These are phyloP conservation scores for Boletus pseudopeckii DNA, from an alignment of 768 basidiomycete species.

Conservation along the genomic window DNA sequence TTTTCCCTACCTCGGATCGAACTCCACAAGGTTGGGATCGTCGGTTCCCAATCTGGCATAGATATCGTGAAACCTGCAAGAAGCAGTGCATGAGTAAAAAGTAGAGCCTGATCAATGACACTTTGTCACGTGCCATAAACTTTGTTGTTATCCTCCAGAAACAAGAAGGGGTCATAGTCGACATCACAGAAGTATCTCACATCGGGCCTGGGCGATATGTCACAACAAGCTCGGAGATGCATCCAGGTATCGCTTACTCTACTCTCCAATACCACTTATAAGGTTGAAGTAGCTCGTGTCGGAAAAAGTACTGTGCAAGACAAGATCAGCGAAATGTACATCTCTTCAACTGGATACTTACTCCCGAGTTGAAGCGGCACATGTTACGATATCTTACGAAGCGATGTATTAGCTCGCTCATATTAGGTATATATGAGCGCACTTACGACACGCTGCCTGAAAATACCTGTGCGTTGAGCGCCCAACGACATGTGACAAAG, in stretches of 20 bases:
- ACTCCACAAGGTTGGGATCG: conserved; percentile 63
- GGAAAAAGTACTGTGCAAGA: conserved; percentile 48
- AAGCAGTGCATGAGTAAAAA: background rate
- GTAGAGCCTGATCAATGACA: background rate
- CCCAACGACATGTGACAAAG: background rate
- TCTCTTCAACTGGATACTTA: conserved; percentile 27
- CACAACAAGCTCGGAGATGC: background rate
- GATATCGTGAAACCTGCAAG: conserved; percentile 56
- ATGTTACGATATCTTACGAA: conserved; percentile 61
- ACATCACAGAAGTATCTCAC: conserved; percentile 55
- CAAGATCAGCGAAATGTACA: conserved; percentile 5
- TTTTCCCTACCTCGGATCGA: conserved; percentile 48
- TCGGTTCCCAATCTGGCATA: conserved; percentile 60
- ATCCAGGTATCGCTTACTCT: conserved; percentile 36
- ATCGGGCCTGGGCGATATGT: conserved; percentile 35
- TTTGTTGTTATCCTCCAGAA: conserved; percentile 53
- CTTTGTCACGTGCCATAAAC: conserved; percentile 41
- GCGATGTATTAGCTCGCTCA: background rate
- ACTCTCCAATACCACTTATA: conserved; percentile 65
- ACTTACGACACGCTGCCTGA: conserved; percentile 45
- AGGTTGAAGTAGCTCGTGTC: conserved; percentile 47
- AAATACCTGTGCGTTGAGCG: conserved; percentile 7
- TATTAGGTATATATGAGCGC: background rate
- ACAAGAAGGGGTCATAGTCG: conserved; percentile 49
- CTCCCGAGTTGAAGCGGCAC: conserved; percentile 74